Conservation (phyloP, 768 basidiomycete genomes). For the Tremella mesenterica region DNA sequence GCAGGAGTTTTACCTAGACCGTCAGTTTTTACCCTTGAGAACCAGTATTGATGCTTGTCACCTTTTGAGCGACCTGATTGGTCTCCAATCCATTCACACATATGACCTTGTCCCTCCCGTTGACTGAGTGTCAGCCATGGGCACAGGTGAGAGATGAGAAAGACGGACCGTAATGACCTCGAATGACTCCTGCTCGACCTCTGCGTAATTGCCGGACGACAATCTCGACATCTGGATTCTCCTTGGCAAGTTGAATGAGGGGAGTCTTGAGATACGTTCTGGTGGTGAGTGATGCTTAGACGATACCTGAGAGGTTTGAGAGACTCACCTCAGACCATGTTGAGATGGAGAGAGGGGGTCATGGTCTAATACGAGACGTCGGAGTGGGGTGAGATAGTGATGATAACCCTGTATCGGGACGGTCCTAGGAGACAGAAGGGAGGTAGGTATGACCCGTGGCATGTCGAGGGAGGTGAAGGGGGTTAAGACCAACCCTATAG, state of each 20-base stretch:
- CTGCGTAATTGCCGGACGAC: slow-evolving; percentile 34
- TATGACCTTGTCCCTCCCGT: slow-evolving; percentile 44
- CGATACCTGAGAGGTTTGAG: neutral
- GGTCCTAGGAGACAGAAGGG: slow-evolving; percentile 19
- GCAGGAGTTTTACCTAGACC: slow-evolving; percentile 34
- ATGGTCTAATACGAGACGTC: slow-evolving; percentile 41
- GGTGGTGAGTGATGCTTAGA: neutral
- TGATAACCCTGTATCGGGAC: slow-evolving; percentile 36
- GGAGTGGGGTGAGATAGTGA: slow-evolving; percentile 38
- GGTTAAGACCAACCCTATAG: too few relatives aligned
- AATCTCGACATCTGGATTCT: slow-evolving; percentile 43
- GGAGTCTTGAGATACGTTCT: slow-evolving; percentile 37
- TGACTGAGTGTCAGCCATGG: slow-evolving; percentile 22
- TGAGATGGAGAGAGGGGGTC: slow-evolving; percentile 12
- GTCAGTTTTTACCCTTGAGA: neutral
- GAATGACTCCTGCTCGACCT: slow-evolving; percentile 35
- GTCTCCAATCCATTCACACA: slow-evolving; percentile 39
- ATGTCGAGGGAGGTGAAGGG: too few relatives aligned
- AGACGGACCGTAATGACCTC: slow-evolving; percentile 43
- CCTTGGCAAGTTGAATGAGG: slow-evolving; percentile 28
- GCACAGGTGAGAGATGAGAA: neutral
- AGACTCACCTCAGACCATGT: neutral
- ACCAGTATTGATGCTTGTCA: slow-evolving; percentile 5
- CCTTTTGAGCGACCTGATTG: slow-evolving; percentile 38
- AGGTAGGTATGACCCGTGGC: slow-evolving; percentile 19